Percentiles rank a stretch among this genome's conserved stretches.
Conservation (phyloP, 129 eudicot genomes). For the Arctium minus region DNA sequence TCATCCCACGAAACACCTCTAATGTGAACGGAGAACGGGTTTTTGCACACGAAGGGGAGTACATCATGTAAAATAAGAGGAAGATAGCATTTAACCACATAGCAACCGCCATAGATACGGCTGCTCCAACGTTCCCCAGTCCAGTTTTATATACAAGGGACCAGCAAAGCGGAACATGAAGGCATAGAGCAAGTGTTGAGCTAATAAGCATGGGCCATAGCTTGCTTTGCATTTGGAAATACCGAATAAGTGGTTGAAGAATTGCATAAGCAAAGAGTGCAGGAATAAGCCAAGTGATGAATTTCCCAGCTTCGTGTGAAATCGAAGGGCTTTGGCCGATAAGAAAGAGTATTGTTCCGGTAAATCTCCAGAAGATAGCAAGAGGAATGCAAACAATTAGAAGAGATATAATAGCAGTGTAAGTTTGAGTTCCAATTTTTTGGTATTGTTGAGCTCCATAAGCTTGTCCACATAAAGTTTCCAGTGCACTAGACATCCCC, state of each 20-base stretch:
- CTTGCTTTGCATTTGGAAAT: constrained; percentile 69
- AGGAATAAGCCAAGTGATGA: constrained; percentile 53
- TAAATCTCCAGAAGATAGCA: constrained; percentile 54
- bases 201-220: constrained; percentile 59
- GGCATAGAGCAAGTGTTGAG: constrained; percentile 35
- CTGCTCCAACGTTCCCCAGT: constrained; percentile 52
- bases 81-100: constrained; percentile 54
- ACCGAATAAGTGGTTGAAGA: constrained; percentile 70
- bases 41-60: constrained; percentile 50
- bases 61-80: constrained; percentile 51
- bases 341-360: constrained; percentile 40
- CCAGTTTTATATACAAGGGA: constrained; percentile 55
- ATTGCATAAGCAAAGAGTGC: constrained; percentile 58
- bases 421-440: constrained; percentile 60
- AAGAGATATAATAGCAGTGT: constrained; percentile 66
- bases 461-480: constrained; percentile 82
- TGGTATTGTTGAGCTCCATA: constrained; percentile 77
- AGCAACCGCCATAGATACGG: constrained; percentile 53
- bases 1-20: constrained; percentile 47
- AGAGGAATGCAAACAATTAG: constrained; percentile 57
- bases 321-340: constrained; percentile 68
- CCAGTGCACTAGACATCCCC: constrained; percentile 75
- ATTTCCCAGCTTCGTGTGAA: constrained; percentile 62
- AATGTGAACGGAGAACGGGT: constrained; percentile 52
- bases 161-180: constrained; percentile 67